Percentiles rank a stretch among this genome's conserved stretches.
Evolutionary conservation across 257 asterid genomes (phyloP).

Genomic region (Plantago elongata): DNA sequence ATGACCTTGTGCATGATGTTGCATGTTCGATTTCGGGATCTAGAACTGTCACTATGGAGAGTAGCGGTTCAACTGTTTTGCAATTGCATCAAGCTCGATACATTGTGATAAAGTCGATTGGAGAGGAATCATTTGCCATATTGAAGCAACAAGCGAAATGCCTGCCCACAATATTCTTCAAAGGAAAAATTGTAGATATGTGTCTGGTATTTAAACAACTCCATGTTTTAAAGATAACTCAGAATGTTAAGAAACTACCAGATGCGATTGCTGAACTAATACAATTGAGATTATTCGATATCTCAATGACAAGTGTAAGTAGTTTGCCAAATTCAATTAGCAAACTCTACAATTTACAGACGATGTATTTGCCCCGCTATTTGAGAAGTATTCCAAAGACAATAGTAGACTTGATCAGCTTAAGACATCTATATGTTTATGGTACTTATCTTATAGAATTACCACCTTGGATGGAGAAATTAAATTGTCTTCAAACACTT

Average conservation of each 20-base stretch:
- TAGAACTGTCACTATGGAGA: too few species aligned
- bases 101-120: neutral
- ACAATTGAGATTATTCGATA: slow-evolving; percentile 25
- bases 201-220: slow-evolving; percentile 14
- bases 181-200: neutral
- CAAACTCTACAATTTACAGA: slow-evolving; percentile 27
- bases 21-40: too few species aligned
- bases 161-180: slow-evolving; percentile 16
- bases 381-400: slow-evolving; percentile 10
- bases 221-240: slow-evolving; percentile 10
- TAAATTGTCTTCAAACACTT: slow-evolving; percentile 22
- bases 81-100: neutral
- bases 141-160: slow-evolving; percentile 6
- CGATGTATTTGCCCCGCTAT: neutral
- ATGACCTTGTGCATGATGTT: too few species aligned
- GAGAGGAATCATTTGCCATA: neutral
- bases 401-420: slow-evolving; percentile 11
- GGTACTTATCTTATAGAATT: neutral
- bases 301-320: neutral
- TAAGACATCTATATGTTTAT: slow-evolving; percentile 23
- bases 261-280: slow-evolving; percentile 13
- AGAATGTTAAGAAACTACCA: neutral
- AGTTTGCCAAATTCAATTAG: slow-evolving; percentile 16
- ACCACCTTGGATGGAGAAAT: slow-evolving; percentile 20
- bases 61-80: too few species aligned